Evolutionary conservation across 129 eudicot species (phyloP).

Genomic region (Ambrosia trifida): DNA sequence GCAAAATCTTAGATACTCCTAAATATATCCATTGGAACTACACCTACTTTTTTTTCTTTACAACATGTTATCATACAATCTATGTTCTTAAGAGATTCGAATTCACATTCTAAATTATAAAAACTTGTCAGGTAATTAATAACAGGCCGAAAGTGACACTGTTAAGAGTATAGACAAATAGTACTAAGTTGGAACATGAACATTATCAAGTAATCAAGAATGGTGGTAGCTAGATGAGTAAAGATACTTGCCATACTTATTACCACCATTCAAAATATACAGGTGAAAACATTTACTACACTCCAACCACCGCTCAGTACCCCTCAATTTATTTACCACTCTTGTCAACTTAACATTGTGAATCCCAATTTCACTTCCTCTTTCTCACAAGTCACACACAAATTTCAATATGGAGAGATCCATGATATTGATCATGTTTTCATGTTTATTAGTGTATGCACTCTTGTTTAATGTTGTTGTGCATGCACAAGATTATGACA

Average conservation of each 20-base stretch:
- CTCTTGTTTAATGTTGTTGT: slow-evolving; percentile 26
- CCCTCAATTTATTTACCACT: slow-evolving; percentile 29
- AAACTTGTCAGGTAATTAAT: background rate
- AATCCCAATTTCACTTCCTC: slow-evolving; percentile 30
- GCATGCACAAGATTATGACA: slow-evolving; percentile 28
- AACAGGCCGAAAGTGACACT: slow-evolving; percentile 19
- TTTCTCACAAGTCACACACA: slow-evolving; percentile 24
- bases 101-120: background rate
- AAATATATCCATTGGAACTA: too few relatives aligned
- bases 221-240: slow-evolving; percentile 21
- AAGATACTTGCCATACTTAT: slow-evolving; percentile 25
- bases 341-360: slow-evolving; percentile 19
- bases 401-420: slow-evolving; percentile 18
- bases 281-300: slow-evolving; percentile 41
- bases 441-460: slow-evolving; percentile 14
- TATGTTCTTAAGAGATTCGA: background rate
- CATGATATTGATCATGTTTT: slow-evolving; percentile 11
- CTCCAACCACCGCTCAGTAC: slow-evolving; percentile 38
- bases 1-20: too few relatives aligned
- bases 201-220: background rate
- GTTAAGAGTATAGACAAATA: too few relatives aligned
- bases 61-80: background rate
- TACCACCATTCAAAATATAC: slow-evolving; percentile 37
- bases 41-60: too few relatives aligned
- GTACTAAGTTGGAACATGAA: slow-evolving; percentile 20